Conservation (phyloP, 2,329 filamentous ascomycete genomes). For the Monosporascus ibericus region DNA sequence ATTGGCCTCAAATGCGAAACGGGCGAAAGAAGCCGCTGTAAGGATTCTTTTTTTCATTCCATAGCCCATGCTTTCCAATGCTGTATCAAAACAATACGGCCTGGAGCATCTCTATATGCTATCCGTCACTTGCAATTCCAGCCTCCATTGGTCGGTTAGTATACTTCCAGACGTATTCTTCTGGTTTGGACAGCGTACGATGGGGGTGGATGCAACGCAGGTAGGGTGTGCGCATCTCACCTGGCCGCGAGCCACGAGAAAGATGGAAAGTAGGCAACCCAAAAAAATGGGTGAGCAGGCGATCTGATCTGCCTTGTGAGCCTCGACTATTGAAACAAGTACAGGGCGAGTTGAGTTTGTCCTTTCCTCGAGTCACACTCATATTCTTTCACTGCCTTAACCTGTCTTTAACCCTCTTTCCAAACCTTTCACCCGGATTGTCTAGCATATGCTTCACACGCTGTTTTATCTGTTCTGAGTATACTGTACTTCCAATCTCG, state of each 20-base stretch:
- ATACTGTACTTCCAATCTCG: no score
- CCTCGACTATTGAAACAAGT: constrained; percentile 12
- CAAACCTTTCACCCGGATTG: no score
- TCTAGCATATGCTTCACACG: no score
- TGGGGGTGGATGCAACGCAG: neutral
- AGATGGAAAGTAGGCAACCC: neutral
- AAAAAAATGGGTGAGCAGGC: neutral
- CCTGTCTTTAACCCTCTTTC: no score
- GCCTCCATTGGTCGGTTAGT: no score
- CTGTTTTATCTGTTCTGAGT: no score
- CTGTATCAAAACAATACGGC: neutral
- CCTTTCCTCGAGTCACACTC: neutral
- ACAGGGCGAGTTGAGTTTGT: neutral
- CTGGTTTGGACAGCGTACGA: no score
- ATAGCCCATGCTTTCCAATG: neutral
- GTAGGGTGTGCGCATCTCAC: neutral
- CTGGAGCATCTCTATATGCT: no score
- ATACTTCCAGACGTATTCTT: no score
- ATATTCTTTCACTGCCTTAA: neutral
- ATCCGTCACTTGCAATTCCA: no score
- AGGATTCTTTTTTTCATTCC: neutral
- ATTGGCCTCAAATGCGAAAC: neutral
- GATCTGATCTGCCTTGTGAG: constrained; percentile 9
- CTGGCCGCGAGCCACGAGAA: neutral
- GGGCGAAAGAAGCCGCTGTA: neutral